phyloP scores from a whole-genome alignment of 176 grass and related monocot genomes.

The sorghum (Sorghum bicolor) region Sorghum_bicolor_NCBIv3 NC_012875.2:52742001-52742500 shows the following conservation, averaged over 20 bases:
- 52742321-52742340: slow-evolving; percentile 68
- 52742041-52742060: background rate
- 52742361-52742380: background rate
- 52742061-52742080: background rate
- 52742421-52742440: background rate
- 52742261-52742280: background rate
- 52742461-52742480: background rate
- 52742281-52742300: slow-evolving; percentile 2
- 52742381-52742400: background rate
- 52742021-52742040: background rate
- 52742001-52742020: slow-evolving; percentile 7
- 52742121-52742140: slow-evolving; percentile 40
- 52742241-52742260: background rate
- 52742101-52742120: background rate
- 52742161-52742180: background rate
- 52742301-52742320: slow-evolving; percentile 47
- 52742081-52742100: background rate
- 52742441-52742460: background rate
- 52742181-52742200: slow-evolving; percentile 45
- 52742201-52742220: background rate
- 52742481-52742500: slow-evolving; percentile 47
- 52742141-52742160: background rate
- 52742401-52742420: background rate
- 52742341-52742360: slow-evolving; percentile 28
- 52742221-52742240: slow-evolving; percentile 12